phyloP scores from a whole-genome alignment of 2,329 filamentous ascomycete genomes.

The Talaromyces sp. region DNA sequence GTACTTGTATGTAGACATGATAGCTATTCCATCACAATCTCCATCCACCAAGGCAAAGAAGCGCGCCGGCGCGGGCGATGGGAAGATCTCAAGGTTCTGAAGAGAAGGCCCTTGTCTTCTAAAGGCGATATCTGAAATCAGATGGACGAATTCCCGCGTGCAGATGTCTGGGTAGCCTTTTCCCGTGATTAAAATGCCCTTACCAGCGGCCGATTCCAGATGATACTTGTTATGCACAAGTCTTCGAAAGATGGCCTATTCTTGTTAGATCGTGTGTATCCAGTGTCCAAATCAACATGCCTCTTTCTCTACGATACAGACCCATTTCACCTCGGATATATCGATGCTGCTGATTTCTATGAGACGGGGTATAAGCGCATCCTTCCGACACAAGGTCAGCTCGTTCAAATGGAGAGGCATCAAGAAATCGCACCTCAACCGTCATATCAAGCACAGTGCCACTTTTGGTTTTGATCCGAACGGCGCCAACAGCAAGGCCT shows the following conservation, averaged over 20 bases:
- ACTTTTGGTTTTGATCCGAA: conserved; percentile 26
- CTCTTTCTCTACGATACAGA: conserved; percentile 64
- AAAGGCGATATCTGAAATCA: conserved; percentile 36
- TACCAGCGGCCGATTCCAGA: conserved; percentile 34
- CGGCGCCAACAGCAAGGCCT: conserved; percentile 41
- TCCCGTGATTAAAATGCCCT: conserved; percentile 59
- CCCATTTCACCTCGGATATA: conserved; percentile 51
- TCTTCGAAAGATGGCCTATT: conserved; percentile 59
- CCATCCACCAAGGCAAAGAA: conserved; percentile 58
- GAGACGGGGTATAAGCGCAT: conserved; percentile 52
- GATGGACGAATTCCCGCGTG: conserved; percentile 54
- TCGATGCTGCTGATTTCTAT: conserved; percentile 46
- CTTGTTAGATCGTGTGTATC: neutral
- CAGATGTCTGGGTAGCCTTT: conserved; percentile 64
- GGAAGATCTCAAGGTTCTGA: conserved; percentile 19
- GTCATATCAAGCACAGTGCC: conserved; percentile 31
- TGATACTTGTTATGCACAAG: conserved; percentile 51
- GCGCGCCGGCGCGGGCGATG: conserved; percentile 31
- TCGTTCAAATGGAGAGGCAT: neutral
- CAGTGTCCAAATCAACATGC: conserved; percentile 29
- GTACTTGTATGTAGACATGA: conserved; percentile 62
- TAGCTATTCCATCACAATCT: conserved; percentile 62
- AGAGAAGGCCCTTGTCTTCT: neutral
- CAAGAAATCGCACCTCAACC: conserved; percentile 30
- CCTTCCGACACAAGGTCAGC: conserved; percentile 34